phyloP scores from a whole-genome alignment of 129 eudicot genomes.

The Chrysanthemum lavandulifolium region DNA sequence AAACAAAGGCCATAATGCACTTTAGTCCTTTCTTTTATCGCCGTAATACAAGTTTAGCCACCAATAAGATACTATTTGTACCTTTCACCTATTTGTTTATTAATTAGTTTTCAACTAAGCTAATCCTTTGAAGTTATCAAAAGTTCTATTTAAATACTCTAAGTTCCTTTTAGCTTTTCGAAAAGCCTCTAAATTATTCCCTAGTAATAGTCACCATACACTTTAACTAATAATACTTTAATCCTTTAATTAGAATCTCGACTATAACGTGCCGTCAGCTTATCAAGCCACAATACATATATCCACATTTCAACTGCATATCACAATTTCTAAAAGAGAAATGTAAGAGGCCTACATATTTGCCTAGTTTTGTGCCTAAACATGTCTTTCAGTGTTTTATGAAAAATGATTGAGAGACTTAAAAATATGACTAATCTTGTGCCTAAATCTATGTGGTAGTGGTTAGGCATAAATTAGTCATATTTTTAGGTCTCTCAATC shows the following conservation, averaged over 20 bases:
- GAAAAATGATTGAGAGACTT: too few species aligned
- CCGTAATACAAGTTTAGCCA: neutral
- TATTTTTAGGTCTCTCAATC: too few species aligned
- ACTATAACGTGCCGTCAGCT: neutral
- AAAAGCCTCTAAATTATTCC: neutral
- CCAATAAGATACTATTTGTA: conserved; percentile 3
- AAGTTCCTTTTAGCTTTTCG: conserved; percentile 6
- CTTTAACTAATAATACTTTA: neutral
- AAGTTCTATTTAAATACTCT: neutral
- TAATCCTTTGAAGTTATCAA: neutral
- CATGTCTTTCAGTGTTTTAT: too few species aligned
- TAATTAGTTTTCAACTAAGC: conserved; percentile 1
- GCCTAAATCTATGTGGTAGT: too few species aligned
- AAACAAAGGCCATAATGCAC: neutral
- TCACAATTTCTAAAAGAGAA: conserved; percentile 7
- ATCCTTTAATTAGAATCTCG: too few species aligned
- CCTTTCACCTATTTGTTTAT: conserved; percentile 6
- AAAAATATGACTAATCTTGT: too few species aligned
- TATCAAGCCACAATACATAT: conserved; percentile 1
- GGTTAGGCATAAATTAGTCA: too few species aligned
- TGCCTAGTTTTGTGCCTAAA: too few species aligned
- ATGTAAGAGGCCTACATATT: neutral
- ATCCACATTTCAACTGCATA: conserved; percentile 8
- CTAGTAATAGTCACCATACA: neutral
- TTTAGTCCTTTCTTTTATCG: neutral